These are phyloP conservation scores for Massarina eburnea DNA, from an alignment of 2,329 filamentous ascomycete species.

Conservation along the genomic window DNA sequence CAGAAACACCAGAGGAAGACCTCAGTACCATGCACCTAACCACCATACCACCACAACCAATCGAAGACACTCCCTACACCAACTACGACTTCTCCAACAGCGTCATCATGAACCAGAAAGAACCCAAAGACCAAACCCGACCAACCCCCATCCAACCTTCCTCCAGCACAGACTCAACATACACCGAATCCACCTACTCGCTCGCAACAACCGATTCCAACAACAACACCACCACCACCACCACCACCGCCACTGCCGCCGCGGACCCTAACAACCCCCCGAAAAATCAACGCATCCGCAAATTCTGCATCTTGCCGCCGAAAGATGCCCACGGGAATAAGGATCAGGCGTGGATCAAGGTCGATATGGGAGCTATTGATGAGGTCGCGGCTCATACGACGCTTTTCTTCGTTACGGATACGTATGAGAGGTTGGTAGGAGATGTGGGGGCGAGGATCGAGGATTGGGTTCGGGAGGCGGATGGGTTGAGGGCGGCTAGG, in stretches of 20 bases:
- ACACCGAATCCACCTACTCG: slow-evolving; percentile 23
- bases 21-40: slow-evolving; percentile 25
- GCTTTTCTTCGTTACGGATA: slow-evolving; percentile 71
- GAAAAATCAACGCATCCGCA: slow-evolving; percentile 60
- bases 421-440: slow-evolving; percentile 76
- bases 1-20: slow-evolving; percentile 19
- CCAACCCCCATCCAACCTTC: slow-evolving; percentile 8
- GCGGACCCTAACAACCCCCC: slow-evolving; percentile 15
- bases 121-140: slow-evolving; percentile 28
- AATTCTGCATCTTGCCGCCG: slow-evolving; percentile 76
- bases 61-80: slow-evolving; percentile 17
- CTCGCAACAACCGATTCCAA: slow-evolving; percentile 21
- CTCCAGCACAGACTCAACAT: slow-evolving; percentile 1
- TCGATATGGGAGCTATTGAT: slow-evolving; percentile 81
- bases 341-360: slow-evolving; percentile 74
- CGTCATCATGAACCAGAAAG: slow-evolving; percentile 28
- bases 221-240: background rate
- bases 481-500: slow-evolving; percentile 31
- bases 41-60: slow-evolving; percentile 1
- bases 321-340: slow-evolving; percentile 57
- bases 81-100: slow-evolving; percentile 36
- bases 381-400: slow-evolving; percentile 85
- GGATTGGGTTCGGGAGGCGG: slow-evolving; percentile 69
- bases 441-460: slow-evolving; percentile 69
- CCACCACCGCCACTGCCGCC: background rate